Evolutionary conservation across 768 basidiomycete genomes (phyloP), one percentile per base, ranked within the genome.

Genomic region (Filobasidium floriforme): DNA sequence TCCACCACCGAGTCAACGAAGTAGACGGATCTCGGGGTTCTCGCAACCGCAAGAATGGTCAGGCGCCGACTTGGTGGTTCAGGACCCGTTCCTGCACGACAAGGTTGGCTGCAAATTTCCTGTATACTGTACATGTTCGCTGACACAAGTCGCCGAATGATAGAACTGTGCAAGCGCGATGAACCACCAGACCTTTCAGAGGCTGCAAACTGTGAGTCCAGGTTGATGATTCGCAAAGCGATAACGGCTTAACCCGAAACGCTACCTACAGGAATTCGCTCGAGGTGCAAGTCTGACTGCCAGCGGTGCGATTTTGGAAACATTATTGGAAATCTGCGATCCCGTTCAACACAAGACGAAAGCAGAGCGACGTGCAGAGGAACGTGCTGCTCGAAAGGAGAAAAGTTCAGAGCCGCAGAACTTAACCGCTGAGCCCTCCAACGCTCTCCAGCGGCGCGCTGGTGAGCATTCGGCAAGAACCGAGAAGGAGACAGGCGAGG

Each of bases 21-120:
- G 41, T 37, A 11, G 14, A 41, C 41, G 62, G 52, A 60, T 66
- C 9, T 44, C 46, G 22, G 64, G 64, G 9, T 65, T 65, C 19
- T 43, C 64, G 18, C 76, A 78, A 59, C 77, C 77, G 18, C 61
- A 65, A 22, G 71, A 68, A 59, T 78, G 77, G 77, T 52, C 51
- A 2, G 67, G 69, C 57, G 65, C 70, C 44, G 52, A 59, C 59
- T 46, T 78, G 52, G 69, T 78, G 18, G 73, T 78, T 7, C 77
- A 78, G 61, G 77, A 78, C 66, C 75, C 75, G 19, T 78, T 78
- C 67, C 62, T 78, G 40, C 74, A 74, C 69, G 68, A 70, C 44
- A 78, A 78, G 72, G 76, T 75, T 59, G 67, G 72, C 62, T 41
- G 7, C 41, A n/a, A 44, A 14, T 43, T n/a, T 44, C 29, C 24